phyloP scores from a whole-genome alignment of 495 filamentous ascomycete genomes.

The Penicillium roqueforti region DNA sequence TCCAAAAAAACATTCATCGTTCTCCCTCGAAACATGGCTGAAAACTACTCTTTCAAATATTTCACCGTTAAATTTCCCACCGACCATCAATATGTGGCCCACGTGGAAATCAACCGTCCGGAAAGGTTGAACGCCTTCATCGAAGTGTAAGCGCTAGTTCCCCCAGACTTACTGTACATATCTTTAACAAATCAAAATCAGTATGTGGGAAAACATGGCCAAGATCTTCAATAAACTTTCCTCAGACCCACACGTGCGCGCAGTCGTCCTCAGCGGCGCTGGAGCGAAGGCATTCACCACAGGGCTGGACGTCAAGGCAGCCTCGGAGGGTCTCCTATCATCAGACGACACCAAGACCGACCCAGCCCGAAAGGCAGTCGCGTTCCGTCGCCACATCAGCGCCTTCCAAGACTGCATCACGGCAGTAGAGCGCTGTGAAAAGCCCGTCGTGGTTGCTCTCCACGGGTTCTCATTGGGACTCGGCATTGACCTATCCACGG shows the following conservation, averaged over 20 bases:
- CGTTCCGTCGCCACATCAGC: constrained; percentile 60
- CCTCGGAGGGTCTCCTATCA: constrained; percentile 35
- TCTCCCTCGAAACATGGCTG: constrained; percentile 16
- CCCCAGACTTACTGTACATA: not conserved
- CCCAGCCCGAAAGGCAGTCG: constrained; percentile 60
- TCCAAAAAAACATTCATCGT: not conserved
- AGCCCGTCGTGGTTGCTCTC: constrained; percentile 82
- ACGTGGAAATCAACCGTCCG: constrained; percentile 91
- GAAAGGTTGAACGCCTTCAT: constrained; percentile 88
- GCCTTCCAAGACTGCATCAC: constrained; percentile 77
- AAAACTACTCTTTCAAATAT: constrained; percentile 53
- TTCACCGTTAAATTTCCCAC: constrained; percentile 72
- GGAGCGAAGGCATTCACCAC: constrained; percentile 83
- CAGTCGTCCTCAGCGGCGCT: constrained; percentile 75
- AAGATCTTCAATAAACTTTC: constrained; percentile 72
- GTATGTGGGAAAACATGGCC: constrained; percentile 86
- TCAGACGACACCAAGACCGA: constrained; percentile 42
- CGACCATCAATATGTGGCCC: constrained; percentile 65
- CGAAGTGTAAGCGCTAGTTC: constrained; percentile 50
- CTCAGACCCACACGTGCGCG: constrained; percentile 64
- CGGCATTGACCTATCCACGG: constrained; percentile 76
- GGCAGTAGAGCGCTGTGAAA: constrained; percentile 79
- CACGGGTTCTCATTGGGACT: constrained; percentile 80
- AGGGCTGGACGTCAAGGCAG: constrained; percentile 71
- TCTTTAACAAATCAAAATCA: constrained; percentile 17